A percentile compares a stretch with the other conserved stretches of the same genome.
Evolutionary conservation across 306 rosid genomes (phyloP).

Genomic region (Fragaria vesca): DNA sequence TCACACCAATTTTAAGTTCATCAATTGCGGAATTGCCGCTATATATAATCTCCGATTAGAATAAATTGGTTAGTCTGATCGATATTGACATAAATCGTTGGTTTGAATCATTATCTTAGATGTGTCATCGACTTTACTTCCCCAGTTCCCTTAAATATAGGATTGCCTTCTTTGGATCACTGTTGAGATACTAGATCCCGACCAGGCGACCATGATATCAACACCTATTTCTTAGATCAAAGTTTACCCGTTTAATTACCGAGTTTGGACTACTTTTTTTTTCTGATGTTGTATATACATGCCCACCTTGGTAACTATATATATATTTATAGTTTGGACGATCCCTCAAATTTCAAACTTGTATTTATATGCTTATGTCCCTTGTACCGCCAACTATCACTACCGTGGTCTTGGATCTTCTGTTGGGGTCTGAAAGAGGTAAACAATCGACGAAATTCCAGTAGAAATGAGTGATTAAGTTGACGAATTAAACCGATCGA

Average conservation of each 20-base stretch:
- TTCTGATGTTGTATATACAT: no score
- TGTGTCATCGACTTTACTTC: not conserved
- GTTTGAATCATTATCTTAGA: not conserved
- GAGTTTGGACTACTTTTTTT: no score
- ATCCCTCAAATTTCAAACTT: not conserved
- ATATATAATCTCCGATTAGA: no score
- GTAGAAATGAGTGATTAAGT: not conserved
- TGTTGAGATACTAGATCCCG: not conserved
- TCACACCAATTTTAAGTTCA: not conserved
- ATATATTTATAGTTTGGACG: not conserved
- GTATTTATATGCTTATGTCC: not conserved
- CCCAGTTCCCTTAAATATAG: no score
- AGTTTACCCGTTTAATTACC: no score
- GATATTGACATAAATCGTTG: not conserved
- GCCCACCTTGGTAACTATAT: not conserved
- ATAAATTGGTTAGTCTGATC: not conserved
- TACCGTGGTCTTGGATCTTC: not conserved
- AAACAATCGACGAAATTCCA: not conserved
- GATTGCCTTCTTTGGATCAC: not conserved
- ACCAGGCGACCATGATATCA: not conserved
- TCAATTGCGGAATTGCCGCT: not conserved
- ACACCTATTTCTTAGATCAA: no score
- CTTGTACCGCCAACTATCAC: not conserved
- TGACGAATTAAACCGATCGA: not conserved
- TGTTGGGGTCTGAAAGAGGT: not conserved